Base-by-base conservation (phyloP, 2,329 filamentous ascomycete genomes). In the Colletotrichum plurivorum region DNA sequence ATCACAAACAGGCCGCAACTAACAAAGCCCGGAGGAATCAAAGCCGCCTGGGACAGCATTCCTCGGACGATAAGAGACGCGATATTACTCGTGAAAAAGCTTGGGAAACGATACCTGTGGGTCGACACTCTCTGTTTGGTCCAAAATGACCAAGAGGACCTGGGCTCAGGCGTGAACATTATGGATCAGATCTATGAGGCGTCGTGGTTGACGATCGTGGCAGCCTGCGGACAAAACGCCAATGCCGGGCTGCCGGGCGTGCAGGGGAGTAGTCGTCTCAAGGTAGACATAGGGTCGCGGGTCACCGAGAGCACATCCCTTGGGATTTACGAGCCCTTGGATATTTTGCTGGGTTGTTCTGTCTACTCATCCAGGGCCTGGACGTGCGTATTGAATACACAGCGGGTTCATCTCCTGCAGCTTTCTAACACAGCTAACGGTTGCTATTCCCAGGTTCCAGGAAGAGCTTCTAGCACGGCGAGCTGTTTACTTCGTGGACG, bases 81-180 rank as follows among this genome's bases (percentile, higher is more conserved):
- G 5, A 69, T 71, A 9, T 20, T 52, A 13, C 48, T 73, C 15
- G 56, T 58, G 15, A 18, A 22, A 2, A 45, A 51, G 5, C 16
- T 67, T 0, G 61, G 67, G 7, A 57, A 60, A 46, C 63, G 64
- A 18, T 69, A 67, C 3, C 54, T 69, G 4, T 72, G 71, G 71
- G 45, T 71, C 1, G 68, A 72, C 31, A 39, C 49, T 0, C 69
- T 71, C 13, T 72, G 71, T 25, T 52, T 72, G 1, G 51, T 67
- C 12, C 64, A 72, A 36, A 56, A 71, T 36, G 60, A 71, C 49
- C 36, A 10, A 5, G 52, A 41, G 7, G 52, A 55, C 27, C 52
- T 55, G 2, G 0, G 5, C n/a, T 10, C 8, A 0, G 52, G 52
- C 27, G 15, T 55, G 4, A 20, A 55, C 27, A 7, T 55, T 13